Evolutionary conservation across 768 basidiomycete species (phyloP), one percentile per base, ranked within the genome.

Genomic region (Lactarius akahatsu): DNA sequence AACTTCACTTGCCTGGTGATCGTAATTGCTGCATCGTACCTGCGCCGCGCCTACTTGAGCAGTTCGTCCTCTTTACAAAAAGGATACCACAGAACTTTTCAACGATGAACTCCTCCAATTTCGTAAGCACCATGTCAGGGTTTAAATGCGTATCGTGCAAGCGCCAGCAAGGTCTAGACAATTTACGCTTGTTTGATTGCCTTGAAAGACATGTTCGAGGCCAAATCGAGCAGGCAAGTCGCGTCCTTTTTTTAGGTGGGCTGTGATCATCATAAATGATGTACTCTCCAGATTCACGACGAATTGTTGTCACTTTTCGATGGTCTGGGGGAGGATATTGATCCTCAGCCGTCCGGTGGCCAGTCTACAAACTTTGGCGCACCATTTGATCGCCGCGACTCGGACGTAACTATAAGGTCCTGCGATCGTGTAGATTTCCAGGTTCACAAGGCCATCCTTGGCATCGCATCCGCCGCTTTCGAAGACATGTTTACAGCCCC

Each of bases 391-490:
- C 60, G 59, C 20, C 20, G 28, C 16, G 63, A 65, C n/a, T 47
- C 62, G 4, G 84, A 86, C 68, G 73, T 87, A 61, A 80, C 85
- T 62, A 75, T 88, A 43, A 81, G 82, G 61, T 82, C 85, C 9
- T 83, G 81, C 58, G 86, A 87, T 70, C 69, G 74, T 28, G 77
- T 80, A 68, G 76, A 79, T 64, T 87, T 86, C 74, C 79, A 79
- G 66, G 80, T 84, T 63, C 83, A 83, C 78, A 84, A 83, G 68
- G 68, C 81, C 54, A 75, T 87, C 62, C 77, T 89, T 15, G 79
- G 83, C 20, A 71, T 85, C 16, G 82, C 85, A 1, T 89, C 88
- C 13, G 78, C 82, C 4, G 82, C 88, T 72, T 88, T 88, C 69
- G 77, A 77, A 59, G 78, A 80, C 68, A 82, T 86, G 77, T 83